Conservation (phyloP, 179 eudicot species). For the Camellia oleifera region DNA sequence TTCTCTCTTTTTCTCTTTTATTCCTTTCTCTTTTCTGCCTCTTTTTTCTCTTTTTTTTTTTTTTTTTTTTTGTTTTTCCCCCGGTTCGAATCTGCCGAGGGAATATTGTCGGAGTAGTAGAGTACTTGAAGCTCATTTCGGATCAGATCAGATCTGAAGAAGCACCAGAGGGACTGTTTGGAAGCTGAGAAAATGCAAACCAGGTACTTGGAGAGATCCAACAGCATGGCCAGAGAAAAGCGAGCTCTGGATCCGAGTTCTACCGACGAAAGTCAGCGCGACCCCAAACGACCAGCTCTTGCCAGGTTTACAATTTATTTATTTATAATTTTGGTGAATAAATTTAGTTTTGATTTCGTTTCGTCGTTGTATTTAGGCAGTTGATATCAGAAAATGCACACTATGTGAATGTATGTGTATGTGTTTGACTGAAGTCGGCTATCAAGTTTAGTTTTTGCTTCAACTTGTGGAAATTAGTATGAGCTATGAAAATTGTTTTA, state of each 20-base stretch:
- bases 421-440: too few relatives aligned
- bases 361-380: too few relatives aligned
- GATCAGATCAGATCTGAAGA: constrained; percentile 31
- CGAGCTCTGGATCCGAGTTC: constrained; percentile 58
- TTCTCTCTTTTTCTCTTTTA: constrained; percentile 26
- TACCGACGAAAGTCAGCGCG: constrained; percentile 69
- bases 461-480: too few relatives aligned
- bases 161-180: constrained; percentile 1
- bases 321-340: too few relatives aligned
- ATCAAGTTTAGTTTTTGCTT: too few relatives aligned
- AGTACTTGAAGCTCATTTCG: neutral
- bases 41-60: neutral
- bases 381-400: too few relatives aligned
- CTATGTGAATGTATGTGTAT: too few relatives aligned
- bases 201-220: constrained; percentile 78
- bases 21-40: neutral
- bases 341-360: too few relatives aligned
- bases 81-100: constrained; percentile 14
- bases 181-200: constrained; percentile 56
- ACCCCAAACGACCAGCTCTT: constrained; percentile 87
- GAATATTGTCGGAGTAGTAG: neutral
- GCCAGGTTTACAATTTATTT: constrained; percentile 54
- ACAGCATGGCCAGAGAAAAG: constrained; percentile 70
- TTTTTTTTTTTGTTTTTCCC: neutral
- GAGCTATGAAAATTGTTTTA: too few relatives aligned